Percentiles rank a stretch among this genome's conserved stretches.
Evolutionary conservation across 2,329 filamentous ascomycete genomes (phyloP).

Genomic region (Pestalotiopsis sp.): DNA sequence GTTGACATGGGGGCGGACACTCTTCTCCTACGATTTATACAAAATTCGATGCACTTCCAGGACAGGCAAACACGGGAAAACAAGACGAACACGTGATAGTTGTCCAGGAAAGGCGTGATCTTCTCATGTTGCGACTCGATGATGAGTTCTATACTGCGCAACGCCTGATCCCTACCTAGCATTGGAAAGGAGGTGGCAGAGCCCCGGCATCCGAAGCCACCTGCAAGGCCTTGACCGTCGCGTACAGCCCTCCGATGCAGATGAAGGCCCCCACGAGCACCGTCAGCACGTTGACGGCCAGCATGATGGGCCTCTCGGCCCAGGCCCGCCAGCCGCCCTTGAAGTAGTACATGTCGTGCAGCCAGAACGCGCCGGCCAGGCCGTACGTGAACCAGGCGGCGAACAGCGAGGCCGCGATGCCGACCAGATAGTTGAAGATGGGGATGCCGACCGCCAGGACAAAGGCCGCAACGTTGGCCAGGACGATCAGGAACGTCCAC

Average conservation of each 20-base stretch:
- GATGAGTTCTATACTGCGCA: not conserved
- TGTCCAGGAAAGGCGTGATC: no score
- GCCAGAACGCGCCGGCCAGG: conserved; percentile 54
- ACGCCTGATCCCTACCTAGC: conserved; percentile 14
- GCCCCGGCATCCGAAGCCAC: conserved; percentile 26
- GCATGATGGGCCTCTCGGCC: conserved; percentile 40
- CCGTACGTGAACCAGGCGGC: conserved; percentile 59
- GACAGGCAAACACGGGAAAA: no score
- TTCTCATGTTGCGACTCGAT: not conserved
- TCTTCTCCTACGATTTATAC: no score
- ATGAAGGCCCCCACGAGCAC: conserved; percentile 50
- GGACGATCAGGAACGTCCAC: conserved; percentile 48
- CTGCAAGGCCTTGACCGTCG: conserved; percentile 41
- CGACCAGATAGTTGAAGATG: conserved; percentile 56
- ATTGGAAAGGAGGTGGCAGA: conserved; percentile 28
- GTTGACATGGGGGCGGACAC: no score
- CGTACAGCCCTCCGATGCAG: conserved; percentile 51
- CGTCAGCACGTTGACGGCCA: conserved; percentile 41
- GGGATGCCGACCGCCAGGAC: conserved; percentile 50
- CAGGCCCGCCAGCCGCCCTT: conserved; percentile 41
- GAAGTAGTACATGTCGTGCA: conserved; percentile 50
- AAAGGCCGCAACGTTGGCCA: conserved; percentile 48
- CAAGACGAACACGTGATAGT: no score
- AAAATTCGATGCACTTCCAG: no score
- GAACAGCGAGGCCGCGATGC: conserved; percentile 52